These are phyloP conservation scores for Polymyxa betae DNA, from an alignment of 208 protist genomes.

Conservation along the genomic window DNA sequence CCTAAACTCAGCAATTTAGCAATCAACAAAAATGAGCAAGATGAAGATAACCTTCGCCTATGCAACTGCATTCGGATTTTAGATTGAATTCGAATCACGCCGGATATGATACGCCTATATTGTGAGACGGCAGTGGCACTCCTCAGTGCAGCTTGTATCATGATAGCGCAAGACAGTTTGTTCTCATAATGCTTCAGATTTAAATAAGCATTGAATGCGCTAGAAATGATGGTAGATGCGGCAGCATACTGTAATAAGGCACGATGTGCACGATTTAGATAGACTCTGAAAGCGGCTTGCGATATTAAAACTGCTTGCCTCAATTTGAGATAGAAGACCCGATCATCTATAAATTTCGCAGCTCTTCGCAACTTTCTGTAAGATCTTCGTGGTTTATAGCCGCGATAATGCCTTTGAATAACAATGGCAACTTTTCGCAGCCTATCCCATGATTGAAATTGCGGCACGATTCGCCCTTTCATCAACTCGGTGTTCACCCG, in stretches of 20 bases:
- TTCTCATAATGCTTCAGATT: background rate
- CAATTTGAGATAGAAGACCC: background rate
- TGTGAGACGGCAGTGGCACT: too few relatives aligned
- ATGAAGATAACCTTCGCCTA: background rate
- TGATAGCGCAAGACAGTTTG: background rate
- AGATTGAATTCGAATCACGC: background rate
- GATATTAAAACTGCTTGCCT: background rate
- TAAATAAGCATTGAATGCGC: background rate
- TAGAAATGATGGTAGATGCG: background rate
- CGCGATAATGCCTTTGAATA: constrained; percentile 28
- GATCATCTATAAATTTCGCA: background rate
- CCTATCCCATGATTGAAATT: constrained; percentile 45
- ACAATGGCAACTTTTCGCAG: background rate
- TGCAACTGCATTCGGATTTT: constrained; percentile 18
- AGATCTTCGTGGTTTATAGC: background rate
- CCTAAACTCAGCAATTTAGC: background rate
- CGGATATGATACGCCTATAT: background rate
- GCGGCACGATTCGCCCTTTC: constrained; percentile 16
- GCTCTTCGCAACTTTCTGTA: background rate
- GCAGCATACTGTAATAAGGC: background rate
- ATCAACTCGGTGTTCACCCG: constrained; percentile 35
- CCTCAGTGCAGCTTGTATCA: background rate
- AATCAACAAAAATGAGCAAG: background rate
- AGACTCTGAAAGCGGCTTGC: background rate
- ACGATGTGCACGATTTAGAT: constrained; percentile 15